phyloP scores from a whole-genome alignment of 1,284 basidiomycete species.

The Sutorius eximius region DNA sequence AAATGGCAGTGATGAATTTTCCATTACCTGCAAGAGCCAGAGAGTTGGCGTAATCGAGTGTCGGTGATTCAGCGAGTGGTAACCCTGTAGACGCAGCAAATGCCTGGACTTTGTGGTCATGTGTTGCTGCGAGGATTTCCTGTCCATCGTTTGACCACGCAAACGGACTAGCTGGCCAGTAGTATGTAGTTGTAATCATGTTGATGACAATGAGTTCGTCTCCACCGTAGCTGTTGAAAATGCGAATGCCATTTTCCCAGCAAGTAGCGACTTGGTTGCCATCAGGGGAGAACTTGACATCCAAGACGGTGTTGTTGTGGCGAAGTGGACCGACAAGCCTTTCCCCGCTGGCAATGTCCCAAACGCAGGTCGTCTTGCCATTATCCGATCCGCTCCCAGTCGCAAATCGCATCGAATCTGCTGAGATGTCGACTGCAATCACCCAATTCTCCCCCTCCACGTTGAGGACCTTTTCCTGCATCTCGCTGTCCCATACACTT shows the following conservation, averaged over 20 bases:
- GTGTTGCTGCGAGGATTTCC: fast-evolving
- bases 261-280: not conserved
- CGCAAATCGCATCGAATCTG: not conserved
- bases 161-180: not conserved
- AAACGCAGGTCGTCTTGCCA: not conserved
- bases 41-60: not conserved
- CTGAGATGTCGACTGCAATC: not conserved
- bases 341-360: not conserved
- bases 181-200: fast-evolving
- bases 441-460: fast-evolving
- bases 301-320: too few species aligned
- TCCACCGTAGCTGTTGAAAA: not conserved
- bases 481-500: not conserved
- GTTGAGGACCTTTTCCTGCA: not conserved
- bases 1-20: not conserved
- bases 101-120: not conserved
- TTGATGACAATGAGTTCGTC: not conserved
- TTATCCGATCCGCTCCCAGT: not conserved
- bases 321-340: not conserved
- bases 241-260: fast-evolving
- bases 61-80: not conserved
- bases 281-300: not conserved
- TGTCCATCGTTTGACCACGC: not conserved
- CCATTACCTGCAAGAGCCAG: not conserved
- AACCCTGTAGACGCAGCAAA: not conserved